Evolutionary conservation across 2,329 filamentous ascomycete species (phyloP), one percentile per base, ranked within the genome.

Genomic region (Penicillium sp.): DNA sequence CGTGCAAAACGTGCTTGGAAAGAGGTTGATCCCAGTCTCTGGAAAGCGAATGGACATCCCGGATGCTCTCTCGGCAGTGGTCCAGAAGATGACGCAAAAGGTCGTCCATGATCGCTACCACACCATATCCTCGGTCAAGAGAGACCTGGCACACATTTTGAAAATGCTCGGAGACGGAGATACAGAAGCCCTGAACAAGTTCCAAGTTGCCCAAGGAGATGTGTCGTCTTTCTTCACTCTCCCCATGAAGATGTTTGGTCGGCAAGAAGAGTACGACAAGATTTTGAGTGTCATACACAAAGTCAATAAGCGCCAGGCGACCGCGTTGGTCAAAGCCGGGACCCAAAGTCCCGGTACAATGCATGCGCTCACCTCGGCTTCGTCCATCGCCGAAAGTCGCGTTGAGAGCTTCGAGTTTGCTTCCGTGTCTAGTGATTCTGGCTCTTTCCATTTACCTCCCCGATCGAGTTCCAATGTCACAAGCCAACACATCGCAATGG

Each of bases 141-240:
- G 90, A 66, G 93, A 97, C 69, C 76, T 97, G 47, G 74, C 86
- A 48, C 82, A 86, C 64, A 86, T 96, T 5, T 86, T 90, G 60
- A 83, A 87, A 60, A 81, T 93, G 36, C 78, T 97, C 6, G 85
- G 83, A 3, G 85, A 91, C 64, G 92, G 91, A 16, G 87, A 96
- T 63, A 81, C 83, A 57, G 77, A 84, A 49, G 86, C 86, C 1
- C 77, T 97, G 49, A 86, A 85, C 55, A 82, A 87, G 38, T 95
- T 91, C 80, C 81, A 84, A 59, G 86, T 95, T 56, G 92, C 85
- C 11, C 85, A 86, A n/a, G 90, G 87, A 54, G 93, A 97, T 71
- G 86, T 96, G 0, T 96, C 91, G 1, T 95, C 92, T 4, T 94
- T 95, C 68, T 97, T 97, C 74, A 89, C 92, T 62, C 81, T 97